phyloP scores from a whole-genome alignment of 164 flowering plant genomes.

The Annona cherimola region DNA sequence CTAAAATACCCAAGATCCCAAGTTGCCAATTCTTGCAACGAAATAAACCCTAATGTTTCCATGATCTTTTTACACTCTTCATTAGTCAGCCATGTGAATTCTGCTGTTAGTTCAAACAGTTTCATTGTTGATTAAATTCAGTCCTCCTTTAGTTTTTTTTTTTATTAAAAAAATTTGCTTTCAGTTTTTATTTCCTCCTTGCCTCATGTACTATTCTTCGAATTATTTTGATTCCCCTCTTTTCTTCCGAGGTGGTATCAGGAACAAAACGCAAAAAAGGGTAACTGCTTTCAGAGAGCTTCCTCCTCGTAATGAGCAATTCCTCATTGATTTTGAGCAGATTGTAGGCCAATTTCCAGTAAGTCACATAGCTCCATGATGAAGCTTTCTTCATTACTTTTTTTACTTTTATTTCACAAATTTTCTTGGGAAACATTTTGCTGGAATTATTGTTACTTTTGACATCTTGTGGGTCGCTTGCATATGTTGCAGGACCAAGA shows the following conservation, averaged over 20 bases:
- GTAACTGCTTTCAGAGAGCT: slow-evolving; percentile 72
- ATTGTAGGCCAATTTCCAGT: slow-evolving; percentile 70
- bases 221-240: neutral
- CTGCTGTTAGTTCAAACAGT: neutral
- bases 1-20: too few species aligned
- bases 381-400: neutral
- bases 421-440: neutral
- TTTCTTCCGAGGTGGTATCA: slow-evolving; percentile 17
- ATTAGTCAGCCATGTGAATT: too few species aligned
- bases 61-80: too few species aligned
- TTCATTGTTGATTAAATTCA: neutral
- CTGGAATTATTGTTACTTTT: slow-evolving; percentile 6
- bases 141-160: neutral
- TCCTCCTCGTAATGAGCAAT: slow-evolving; percentile 91
- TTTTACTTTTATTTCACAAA: neutral
- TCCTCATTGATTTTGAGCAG: slow-evolving; percentile 79
- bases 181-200: neutral
- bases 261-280: slow-evolving; percentile 89
- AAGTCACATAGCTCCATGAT: slow-evolving; percentile 18
- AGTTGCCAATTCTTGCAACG: too few species aligned
- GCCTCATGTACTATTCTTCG: neutral
- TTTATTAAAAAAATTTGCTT: neutral
- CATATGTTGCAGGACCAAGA: slow-evolving; percentile 69
- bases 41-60: too few species aligned
- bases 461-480: slow-evolving; percentile 3